Percentiles rank a stretch among this genome's conserved stretches.
These are phyloP conservation scores for Fusarium oligoseptatum DNA, from an alignment of 2,329 filamentous ascomycete species.

Conservation along the genomic window DNA sequence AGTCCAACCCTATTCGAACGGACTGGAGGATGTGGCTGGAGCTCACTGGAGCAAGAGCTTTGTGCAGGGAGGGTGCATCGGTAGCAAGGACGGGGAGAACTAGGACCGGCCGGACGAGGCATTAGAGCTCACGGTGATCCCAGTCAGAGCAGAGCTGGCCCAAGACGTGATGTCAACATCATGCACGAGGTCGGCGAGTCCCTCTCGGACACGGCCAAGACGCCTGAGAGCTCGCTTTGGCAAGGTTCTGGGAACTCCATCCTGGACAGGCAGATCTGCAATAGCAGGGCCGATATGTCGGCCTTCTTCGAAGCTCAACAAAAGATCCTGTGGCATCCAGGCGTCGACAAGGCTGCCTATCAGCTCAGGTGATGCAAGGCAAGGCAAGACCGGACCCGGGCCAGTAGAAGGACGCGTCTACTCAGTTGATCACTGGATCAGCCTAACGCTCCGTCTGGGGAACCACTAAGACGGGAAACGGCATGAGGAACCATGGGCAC, in stretches of 20 bases:
- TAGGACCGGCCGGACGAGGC: conserved; percentile 23
- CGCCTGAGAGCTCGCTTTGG: conserved; percentile 26
- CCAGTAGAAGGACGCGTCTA: conserved; percentile 19
- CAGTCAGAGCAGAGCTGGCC: conserved; percentile 3
- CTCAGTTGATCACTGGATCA: conserved; percentile 34
- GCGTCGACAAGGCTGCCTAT: conserved; percentile 30
- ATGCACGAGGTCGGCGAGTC: conserved; percentile 41
- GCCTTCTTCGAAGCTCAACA: conserved; percentile 38
- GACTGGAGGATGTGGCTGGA: conserved; percentile 45
- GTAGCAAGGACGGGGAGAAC: conserved; percentile 16
- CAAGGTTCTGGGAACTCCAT: conserved; percentile 39
- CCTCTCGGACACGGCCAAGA: conserved; percentile 26
- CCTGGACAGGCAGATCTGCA: conserved; percentile 37
- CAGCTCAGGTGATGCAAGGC: conserved; percentile 29
- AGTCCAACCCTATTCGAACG: conserved; percentile 36
- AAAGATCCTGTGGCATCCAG: conserved; percentile 36
- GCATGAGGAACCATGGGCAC: conserved; percentile 26
- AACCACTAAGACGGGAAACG: conserved; percentile 34
- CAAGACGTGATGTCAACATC: conserved; percentile 43
- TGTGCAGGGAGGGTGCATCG: conserved; percentile 34
- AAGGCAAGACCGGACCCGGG: conserved; percentile 14
- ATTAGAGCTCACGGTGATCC: conserved; percentile 16
- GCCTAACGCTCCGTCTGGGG: conserved; percentile 12
- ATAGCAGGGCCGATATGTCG: conserved; percentile 40
- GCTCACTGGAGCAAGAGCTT: conserved; percentile 45